Evolutionary conservation across 345 rosid genomes (phyloP).

Genomic region (Brassica carinata): DNA sequence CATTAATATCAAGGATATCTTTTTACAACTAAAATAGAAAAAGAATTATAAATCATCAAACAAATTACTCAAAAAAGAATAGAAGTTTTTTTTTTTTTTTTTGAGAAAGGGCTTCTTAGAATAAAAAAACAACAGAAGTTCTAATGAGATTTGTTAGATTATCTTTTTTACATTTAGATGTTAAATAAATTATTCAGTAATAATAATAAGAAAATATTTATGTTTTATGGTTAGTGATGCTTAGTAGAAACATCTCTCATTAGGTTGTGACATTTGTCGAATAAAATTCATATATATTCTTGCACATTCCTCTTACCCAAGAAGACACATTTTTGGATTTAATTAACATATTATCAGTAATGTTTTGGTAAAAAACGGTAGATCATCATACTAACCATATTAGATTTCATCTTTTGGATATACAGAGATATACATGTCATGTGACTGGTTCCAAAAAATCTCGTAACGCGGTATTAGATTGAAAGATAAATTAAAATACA

Average conservation of each 20-base stretch:
- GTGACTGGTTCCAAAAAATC: slow-evolving; percentile 35
- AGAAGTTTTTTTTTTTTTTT: too few species aligned
- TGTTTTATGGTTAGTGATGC: not conserved
- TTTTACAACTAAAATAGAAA: not conserved
- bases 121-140: not conserved
- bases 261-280: slow-evolving; percentile 19
- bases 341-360: not conserved
- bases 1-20: not conserved
- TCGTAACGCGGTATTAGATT: slow-evolving; percentile 22
- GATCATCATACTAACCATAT: not conserved
- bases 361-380: not conserved
- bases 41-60: not conserved
- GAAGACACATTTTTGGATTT: not conserved
- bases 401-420: not conserved
- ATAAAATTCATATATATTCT: slow-evolving; percentile 55
- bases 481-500: slow-evolving; percentile 23
- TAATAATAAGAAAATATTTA: not conserved
- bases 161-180: too few species aligned
- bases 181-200: not conserved
- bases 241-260: slow-evolving; percentile 1
- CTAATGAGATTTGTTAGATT: not conserved
- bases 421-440: slow-evolving; percentile 7
- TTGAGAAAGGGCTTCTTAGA: too few species aligned
- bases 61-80: not conserved
- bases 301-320: not conserved